Conservation (phyloP, 2,329 filamentous ascomycete species). For the Chrysoporthe austroafricana region DNA sequence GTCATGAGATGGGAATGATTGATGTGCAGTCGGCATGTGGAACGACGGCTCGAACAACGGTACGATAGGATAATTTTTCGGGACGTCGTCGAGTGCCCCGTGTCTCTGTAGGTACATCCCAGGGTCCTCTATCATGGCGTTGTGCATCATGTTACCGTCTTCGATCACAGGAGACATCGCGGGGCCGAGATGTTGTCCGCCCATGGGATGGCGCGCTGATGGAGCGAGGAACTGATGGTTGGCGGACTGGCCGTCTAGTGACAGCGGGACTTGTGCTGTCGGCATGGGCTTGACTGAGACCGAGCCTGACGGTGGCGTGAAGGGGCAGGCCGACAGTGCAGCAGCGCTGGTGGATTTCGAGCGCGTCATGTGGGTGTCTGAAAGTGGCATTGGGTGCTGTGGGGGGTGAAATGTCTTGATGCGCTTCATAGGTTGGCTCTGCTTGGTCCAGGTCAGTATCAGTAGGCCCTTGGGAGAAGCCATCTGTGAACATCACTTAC, state of each 20-base stretch:
- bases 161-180: conserved; percentile 19
- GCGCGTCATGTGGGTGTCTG: conserved; percentile 49
- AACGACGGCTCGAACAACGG: conserved; percentile 19
- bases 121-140: conserved; percentile 31
- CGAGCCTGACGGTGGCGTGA: conserved; percentile 37
- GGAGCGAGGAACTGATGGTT: conserved; percentile 28
- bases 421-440: conserved; percentile 34
- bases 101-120: conserved; percentile 32
- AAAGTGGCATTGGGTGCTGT: conserved; percentile 33
- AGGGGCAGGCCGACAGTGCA: conserved; percentile 40
- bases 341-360: conserved; percentile 48
- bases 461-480: conserved; percentile 12
- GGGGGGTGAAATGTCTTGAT: conserved; percentile 35
- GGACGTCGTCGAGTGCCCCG: conserved; percentile 14
- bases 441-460: conserved; percentile 20
- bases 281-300: conserved; percentile 40
- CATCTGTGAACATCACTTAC: conserved; percentile 18
- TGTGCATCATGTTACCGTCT: conserved; percentile 26
- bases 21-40: conserved; percentile 23
- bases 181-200: background rate
- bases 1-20: conserved; percentile 19
- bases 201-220: conserved; percentile 16
- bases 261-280: conserved; percentile 30
- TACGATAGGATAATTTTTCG: conserved; percentile 2
- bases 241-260: conserved; percentile 27